Conservation (phyloP, 768 basidiomycete genomes). For the Boletellus emodensis region DNA sequence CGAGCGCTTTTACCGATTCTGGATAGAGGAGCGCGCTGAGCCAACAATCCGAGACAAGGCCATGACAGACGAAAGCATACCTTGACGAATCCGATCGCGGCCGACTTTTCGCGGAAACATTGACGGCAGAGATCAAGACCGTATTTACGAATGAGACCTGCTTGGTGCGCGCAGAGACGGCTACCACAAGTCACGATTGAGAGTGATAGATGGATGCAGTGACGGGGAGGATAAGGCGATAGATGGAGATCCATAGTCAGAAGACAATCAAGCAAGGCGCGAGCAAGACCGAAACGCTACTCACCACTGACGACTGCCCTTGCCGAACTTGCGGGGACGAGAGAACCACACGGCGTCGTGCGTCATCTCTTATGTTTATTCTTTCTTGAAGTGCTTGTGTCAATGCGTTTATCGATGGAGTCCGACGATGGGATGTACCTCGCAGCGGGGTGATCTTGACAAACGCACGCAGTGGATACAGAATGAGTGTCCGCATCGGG, state of each 20-base stretch:
- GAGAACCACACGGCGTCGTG: conserved; percentile 99
- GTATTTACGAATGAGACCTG: conserved; percentile 96
- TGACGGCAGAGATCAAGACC: conserved; percentile 97
- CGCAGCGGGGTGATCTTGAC: conserved; percentile 9
- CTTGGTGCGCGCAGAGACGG: conserved; percentile 95
- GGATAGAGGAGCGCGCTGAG: not conserved
- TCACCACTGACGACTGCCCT: conserved; percentile 93
- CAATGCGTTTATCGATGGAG: not conserved
- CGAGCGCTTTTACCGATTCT: conserved; percentile 45
- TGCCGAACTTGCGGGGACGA: conserved; percentile 91
- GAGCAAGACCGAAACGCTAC: conserved; percentile 23
- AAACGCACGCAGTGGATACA: not conserved
- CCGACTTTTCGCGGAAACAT: conserved; percentile 96
- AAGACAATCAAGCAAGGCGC: not conserved
- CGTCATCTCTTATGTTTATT: conserved; percentile 88
- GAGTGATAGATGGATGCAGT: too few relatives aligned
- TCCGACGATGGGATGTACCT: conserved; percentile 13
- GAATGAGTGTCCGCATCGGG: not conserved
- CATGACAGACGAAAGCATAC: conserved; percentile 40
- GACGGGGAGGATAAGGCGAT: too few relatives aligned
- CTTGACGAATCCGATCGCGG: conserved; percentile 93
- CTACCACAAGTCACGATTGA: conserved; percentile 34
- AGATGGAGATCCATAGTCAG: not conserved
- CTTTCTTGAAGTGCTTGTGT: not conserved
- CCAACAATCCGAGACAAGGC: not conserved